Base-by-base conservation (phyloP, 305 asterid species). In the Fraxinus velutina region DNA sequence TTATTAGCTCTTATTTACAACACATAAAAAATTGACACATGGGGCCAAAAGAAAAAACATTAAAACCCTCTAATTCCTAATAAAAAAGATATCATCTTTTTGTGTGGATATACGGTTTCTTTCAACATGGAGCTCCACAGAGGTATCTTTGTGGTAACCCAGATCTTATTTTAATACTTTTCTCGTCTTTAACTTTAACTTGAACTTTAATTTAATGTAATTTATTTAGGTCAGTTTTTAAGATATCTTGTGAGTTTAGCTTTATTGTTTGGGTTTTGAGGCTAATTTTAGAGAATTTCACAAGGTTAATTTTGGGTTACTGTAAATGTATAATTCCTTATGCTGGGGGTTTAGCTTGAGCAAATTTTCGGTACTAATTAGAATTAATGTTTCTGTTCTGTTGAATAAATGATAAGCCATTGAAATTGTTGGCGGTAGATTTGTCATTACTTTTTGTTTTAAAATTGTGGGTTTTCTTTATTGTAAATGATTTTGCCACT, bases 121-220 rank as follows among this genome's bases (percentile, higher is more conserved):
- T 89, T 90, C 84, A 80, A 78, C 50, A 77, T 82, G 47, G 89
- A 89, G 87, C 93, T 91, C 71, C 92, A 90, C 19, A 85, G 90
- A 91, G 97, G 97, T 94, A 78, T 83, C 83, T 79, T 85, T 60
- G 24, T 73, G 30, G 36, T 64, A 24, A 47, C 80, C 85, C 89
- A 87, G 93, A 93, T 91, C 93, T 93, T 80, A 80, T 77, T 81
- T 62, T 47, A 22, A 70, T 6, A 68, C 9, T 47, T 34, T 66
- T 83, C 66, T 78, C 76, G n/a, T 57, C 68, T 27, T 9, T 34
- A 64, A 12, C 44, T 24, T 24, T 24, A 24, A 24, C 27, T 24
- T 24, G 27, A 24, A 24, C 44, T 50, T 4, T 44, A 44, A 44
- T 8, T 39, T 39, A 8, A 39, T 39, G 1, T 72, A 27, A 70